phyloP scores from a whole-genome alignment of 352 stramenopile genomes.

The Elongisporangium undulatum region DNA sequence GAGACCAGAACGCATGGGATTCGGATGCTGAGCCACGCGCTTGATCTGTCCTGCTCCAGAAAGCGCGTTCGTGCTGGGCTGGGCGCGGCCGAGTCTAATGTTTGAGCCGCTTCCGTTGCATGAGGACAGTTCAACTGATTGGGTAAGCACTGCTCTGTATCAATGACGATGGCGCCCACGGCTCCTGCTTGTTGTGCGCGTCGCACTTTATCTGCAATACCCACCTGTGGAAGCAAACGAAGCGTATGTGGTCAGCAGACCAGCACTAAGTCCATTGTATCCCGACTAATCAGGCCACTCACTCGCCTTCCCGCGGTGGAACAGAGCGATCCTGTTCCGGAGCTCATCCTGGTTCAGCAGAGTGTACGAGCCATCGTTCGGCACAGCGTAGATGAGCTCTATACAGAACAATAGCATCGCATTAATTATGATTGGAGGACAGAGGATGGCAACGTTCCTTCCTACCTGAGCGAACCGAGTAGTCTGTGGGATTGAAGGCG shows the following conservation, averaged over 20 bases:
- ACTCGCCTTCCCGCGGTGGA: conserved; percentile 7
- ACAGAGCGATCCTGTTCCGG: conserved; percentile 9
- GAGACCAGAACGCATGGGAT: conserved; percentile 12
- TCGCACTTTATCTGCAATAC: conserved; percentile 7
- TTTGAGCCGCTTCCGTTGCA: background rate
- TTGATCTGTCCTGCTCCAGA: background rate
- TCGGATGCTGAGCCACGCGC: conserved; percentile 5
- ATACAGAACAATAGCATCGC: background rate
- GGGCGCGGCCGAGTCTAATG: conserved; percentile 2
- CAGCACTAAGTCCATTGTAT: background rate
- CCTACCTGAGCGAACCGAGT: conserved; percentile 6
- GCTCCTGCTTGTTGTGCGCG: conserved; percentile 8
- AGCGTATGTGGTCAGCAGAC: background rate
- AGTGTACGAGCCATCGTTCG: conserved; percentile 10
- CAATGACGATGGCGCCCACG: conserved; percentile 6
- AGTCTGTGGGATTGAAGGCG: conserved; percentile 2
- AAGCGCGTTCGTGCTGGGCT: background rate
- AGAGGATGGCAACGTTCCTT: no score
- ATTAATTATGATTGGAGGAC: background rate
- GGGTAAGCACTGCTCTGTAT: conserved; percentile 5
- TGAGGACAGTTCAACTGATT: conserved; percentile 11
- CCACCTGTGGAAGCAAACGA: conserved; percentile 1
- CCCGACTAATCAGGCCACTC: background rate
- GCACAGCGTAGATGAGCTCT: conserved; percentile 13
- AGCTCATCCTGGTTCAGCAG: conserved; percentile 13